A percentile compares a stretch with the other conserved stretches of the same genome.
These are phyloP conservation scores for Leccinum griseonigrum DNA, from an alignment of 1,284 basidiomycete genomes.

Conservation along the genomic window DNA sequence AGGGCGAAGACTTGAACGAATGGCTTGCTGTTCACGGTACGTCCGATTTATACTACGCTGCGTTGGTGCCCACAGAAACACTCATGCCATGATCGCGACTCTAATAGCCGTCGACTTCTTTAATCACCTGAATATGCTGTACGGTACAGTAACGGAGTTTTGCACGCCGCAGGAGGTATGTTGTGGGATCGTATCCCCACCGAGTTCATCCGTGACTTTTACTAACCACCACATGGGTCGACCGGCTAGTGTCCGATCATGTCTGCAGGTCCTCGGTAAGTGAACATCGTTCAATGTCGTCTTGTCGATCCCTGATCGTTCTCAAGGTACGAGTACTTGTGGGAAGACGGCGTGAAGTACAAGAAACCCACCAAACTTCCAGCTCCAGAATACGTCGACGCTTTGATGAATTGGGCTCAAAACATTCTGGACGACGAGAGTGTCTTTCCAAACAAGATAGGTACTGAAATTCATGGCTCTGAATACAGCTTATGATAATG, in stretches of 20 bases:
- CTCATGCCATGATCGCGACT: slow-evolving; percentile 3
- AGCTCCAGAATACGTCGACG: slow-evolving; percentile 97
- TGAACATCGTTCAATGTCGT: slow-evolving; percentile 7
- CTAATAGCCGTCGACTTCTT: slow-evolving; percentile 88
- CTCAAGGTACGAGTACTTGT: slow-evolving; percentile 89
- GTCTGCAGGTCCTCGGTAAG: slow-evolving; percentile 95
- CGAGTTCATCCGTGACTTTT: slow-evolving; percentile 9
- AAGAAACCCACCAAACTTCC: slow-evolving; percentile 92
- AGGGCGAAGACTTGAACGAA: slow-evolving; percentile 93
- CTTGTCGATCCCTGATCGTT: slow-evolving; percentile 14
- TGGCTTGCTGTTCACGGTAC: slow-evolving; percentile 96
- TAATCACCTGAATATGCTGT: slow-evolving; percentile 95
- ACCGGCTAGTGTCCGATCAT: slow-evolving; percentile 88
- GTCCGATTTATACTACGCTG: slow-evolving; percentile 28
- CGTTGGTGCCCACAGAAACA: background rate
- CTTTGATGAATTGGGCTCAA: slow-evolving; percentile 99
- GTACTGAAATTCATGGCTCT: slow-evolving; percentile 39
- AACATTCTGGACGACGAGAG: slow-evolving; percentile 89
- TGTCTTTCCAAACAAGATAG: slow-evolving; percentile 94
- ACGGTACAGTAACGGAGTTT: slow-evolving; percentile 95
- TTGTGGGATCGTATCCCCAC: background rate
- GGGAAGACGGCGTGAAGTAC: slow-evolving; percentile 94
- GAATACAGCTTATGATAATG: background rate
- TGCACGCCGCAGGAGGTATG: slow-evolving; percentile 88
- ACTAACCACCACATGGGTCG: slow-evolving; percentile 3